These are phyloP conservation scores for Eremothecium cymbalariae DNA, from an alignment of 1,139 yeast genomes.

Conservation along the genomic window DNA sequence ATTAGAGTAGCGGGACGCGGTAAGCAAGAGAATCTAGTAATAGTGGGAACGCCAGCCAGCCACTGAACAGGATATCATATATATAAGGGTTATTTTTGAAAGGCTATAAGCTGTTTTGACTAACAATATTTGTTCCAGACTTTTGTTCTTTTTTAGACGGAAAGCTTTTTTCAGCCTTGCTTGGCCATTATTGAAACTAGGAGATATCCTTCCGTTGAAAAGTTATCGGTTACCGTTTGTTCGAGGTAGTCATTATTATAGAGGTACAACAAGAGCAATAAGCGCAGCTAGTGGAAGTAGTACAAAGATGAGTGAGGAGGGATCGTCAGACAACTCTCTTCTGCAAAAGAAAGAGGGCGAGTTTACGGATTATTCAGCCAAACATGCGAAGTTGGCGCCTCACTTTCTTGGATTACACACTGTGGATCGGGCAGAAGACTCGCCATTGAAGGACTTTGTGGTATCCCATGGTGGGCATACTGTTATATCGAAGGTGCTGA, in stretches of 20 bases:
- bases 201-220: too few species aligned
- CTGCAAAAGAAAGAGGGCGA: slow-evolving; percentile 26
- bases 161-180: slow-evolving; percentile 2
- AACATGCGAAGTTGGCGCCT: slow-evolving; percentile 43
- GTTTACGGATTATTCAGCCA: slow-evolving; percentile 31
- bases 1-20: too few species aligned
- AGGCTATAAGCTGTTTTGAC: too few species aligned
- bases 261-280: not conserved
- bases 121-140: slow-evolving; percentile 1
- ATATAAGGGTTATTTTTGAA: too few species aligned
- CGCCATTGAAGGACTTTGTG: slow-evolving; percentile 79
- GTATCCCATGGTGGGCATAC: slow-evolving; percentile 88
- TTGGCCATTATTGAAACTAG: slow-evolving; percentile 3
- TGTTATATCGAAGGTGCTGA: slow-evolving; percentile 76
- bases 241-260: not conserved
- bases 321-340: slow-evolving; percentile 32
- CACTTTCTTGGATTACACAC: slow-evolving; percentile 80
- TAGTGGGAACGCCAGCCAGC: too few species aligned
- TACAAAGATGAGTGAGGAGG: slow-evolving; percentile 36
- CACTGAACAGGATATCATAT: too few species aligned
- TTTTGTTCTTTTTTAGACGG: slow-evolving; percentile 3
- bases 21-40: too few species aligned
- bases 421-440: slow-evolving; percentile 58
- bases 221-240: not conserved
- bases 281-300: not conserved